Evolutionary conservation across 2,329 filamentous ascomycete species (phyloP).

Genomic region (Hymenoscyphus salicellus): DNA sequence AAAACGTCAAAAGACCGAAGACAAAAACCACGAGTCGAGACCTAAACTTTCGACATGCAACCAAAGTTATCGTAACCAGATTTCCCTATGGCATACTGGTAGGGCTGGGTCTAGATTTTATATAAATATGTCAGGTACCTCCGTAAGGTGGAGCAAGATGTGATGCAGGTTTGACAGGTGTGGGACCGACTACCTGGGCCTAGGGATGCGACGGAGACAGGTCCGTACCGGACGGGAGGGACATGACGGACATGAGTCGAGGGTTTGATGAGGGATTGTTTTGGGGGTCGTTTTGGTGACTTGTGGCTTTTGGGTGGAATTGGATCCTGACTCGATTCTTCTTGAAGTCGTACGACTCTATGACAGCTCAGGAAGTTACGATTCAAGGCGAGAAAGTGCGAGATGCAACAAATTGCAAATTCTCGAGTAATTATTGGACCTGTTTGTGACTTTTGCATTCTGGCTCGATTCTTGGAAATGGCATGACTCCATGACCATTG

Average conservation of each 20-base stretch:
- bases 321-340: neutral
- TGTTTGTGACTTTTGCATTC: neutral
- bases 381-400: neutral
- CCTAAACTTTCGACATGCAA: neutral
- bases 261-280: neutral
- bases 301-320: neutral
- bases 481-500: neutral
- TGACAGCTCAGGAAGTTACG: neutral
- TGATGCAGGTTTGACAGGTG: conserved; percentile 1
- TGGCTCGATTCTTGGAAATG: too few relatives aligned
- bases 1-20: neutral
- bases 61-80: neutral
- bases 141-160: too few relatives aligned
- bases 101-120: too few relatives aligned
- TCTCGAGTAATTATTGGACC: too few relatives aligned
- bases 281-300: neutral
- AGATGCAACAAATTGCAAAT: neutral
- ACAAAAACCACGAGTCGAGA: neutral
- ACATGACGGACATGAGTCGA: neutral
- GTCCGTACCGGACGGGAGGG: neutral
- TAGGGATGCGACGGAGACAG: neutral
- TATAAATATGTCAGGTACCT: neutral
- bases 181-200: neutral
- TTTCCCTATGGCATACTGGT: too few relatives aligned
- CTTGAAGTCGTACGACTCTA: neutral